These are phyloP conservation scores for Albophoma yamanashiensis DNA, from an alignment of 2,329 filamentous ascomycete genomes.

Conservation along the genomic window DNA sequence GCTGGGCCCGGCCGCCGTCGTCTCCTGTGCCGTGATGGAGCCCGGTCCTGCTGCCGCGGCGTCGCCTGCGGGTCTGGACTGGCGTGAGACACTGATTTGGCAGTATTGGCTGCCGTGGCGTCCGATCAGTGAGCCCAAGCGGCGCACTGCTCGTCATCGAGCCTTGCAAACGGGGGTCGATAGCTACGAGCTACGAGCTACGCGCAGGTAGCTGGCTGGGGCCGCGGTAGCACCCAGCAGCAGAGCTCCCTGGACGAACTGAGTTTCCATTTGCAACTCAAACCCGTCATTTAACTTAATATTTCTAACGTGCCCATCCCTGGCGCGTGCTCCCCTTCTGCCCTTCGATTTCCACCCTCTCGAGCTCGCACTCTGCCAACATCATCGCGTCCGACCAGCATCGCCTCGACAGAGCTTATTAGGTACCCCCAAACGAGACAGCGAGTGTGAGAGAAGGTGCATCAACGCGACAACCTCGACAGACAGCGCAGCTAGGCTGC, in stretches of 20 bases:
- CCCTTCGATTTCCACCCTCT: not conserved
- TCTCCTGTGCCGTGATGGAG: not conserved
- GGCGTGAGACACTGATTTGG: constrained; percentile 17
- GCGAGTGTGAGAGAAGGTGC: not conserved
- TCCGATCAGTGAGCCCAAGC: not conserved
- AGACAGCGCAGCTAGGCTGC: not conserved
- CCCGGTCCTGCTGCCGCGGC: not conserved
- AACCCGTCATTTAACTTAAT: not conserved
- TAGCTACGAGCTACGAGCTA: not conserved
- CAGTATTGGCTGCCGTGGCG: constrained; percentile 7
- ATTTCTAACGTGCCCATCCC: not conserved
- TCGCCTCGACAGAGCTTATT: not conserved
- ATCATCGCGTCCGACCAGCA: not conserved
- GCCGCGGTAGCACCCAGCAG: not conserved
- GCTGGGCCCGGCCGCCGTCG: not conserved
- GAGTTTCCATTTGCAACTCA: not conserved
- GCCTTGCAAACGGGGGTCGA: not conserved
- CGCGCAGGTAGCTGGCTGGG: not conserved
- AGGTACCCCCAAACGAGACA: not conserved
- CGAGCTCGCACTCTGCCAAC: not conserved
- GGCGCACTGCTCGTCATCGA: not conserved
- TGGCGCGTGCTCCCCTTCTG: not conserved
- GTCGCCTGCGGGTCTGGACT: not conserved
- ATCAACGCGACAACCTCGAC: not conserved
- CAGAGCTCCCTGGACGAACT: not conserved